Conservation (phyloP, 2,329 filamentous ascomycete genomes). For the Tolypocladium tropicale region DNA sequence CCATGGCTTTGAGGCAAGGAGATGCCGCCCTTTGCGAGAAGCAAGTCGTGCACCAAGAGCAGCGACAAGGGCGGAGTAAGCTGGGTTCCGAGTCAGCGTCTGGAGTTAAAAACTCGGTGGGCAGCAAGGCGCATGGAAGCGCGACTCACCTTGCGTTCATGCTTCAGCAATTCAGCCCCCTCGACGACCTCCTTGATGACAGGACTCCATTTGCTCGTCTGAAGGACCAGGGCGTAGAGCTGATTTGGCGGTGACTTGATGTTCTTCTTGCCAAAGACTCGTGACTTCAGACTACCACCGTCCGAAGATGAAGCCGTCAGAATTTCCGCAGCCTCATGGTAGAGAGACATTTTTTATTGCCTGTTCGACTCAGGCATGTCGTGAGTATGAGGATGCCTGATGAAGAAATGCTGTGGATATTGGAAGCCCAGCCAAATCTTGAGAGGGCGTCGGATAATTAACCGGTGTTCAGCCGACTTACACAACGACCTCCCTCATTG, state of each 20-base stretch:
- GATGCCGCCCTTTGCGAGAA: conserved; percentile 73
- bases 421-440: background rate
- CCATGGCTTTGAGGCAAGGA: conserved; percentile 72
- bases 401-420: conserved; percentile 1
- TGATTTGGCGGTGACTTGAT: conserved; percentile 72
- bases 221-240: conserved; percentile 77
- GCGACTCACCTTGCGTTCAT: conserved; percentile 67
- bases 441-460: background rate
- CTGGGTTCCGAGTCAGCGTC: conserved; percentile 32
- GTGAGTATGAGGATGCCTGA: background rate
- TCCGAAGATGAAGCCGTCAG: conserved; percentile 42
- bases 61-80: conserved; percentile 71
- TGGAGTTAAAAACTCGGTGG: background rate
- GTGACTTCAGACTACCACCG: conserved; percentile 78
- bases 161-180: conserved; percentile 59
- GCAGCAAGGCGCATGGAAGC: background rate
- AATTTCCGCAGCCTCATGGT: conserved; percentile 78
- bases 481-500: background rate
- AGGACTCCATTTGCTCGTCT: conserved; percentile 83
- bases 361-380: background rate
- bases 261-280: conserved; percentile 65
- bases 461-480: conserved; percentile 8
- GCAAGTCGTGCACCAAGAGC: conserved; percentile 75
- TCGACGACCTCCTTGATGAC: conserved; percentile 88
- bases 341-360: conserved; percentile 67